Evolutionary conservation across 176 grass and related monocot genomes (phyloP), one percentile per base, ranked within the genome.

Genomic region (Phyllostachys edulis): DNA sequence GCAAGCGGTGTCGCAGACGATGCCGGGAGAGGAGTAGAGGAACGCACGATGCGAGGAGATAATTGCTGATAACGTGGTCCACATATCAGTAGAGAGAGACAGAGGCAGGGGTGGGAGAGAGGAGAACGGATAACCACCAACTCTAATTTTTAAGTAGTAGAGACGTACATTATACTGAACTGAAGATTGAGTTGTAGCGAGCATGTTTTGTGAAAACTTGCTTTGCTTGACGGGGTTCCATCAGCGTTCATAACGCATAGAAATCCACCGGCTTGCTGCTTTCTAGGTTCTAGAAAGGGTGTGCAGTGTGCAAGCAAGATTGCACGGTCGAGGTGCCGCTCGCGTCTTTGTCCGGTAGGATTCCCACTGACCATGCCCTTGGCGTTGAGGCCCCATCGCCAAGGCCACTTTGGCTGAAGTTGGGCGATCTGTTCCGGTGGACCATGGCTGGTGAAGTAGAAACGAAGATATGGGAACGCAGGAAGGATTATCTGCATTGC

Each of bases 271-370:
- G 16, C 27, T 51, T 67, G 32, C 1, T 38, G 0, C 5, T 49
- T 71, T 40, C 2, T 5, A 45, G 49, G 8, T 59, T 77, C 73
- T 59, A 85, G 73, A 69, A 59, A 4, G 50, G 12, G 9, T 41
- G 75, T 46, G 75, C 15, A 4, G 51, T 12, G 16, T 79, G 60
- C 41, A 50, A 71, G 41, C 68, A 37, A 26, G 13, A 16, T 71
- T n/a, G 32, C 59, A 65, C 42, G 44, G 26, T 27, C 18, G 56
- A 39, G 14, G 16, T 50, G 5, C 27, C 5, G 8, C 23, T 72
- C 10, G 23, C 23, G 83, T 85, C 84, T 8, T 8, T 69, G 75
- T 85, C 83, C 39, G 23, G 74, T 20, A 44, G 49, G 78, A 87
- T 75, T 13, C 78, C 34, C 69, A 12, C 1, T 18, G 78, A 87